Evolutionary conservation across 2,329 filamentous ascomycete genomes (phyloP), one percentile per base, ranked within the genome.

Genomic region (Fusarium sp.): DNA sequence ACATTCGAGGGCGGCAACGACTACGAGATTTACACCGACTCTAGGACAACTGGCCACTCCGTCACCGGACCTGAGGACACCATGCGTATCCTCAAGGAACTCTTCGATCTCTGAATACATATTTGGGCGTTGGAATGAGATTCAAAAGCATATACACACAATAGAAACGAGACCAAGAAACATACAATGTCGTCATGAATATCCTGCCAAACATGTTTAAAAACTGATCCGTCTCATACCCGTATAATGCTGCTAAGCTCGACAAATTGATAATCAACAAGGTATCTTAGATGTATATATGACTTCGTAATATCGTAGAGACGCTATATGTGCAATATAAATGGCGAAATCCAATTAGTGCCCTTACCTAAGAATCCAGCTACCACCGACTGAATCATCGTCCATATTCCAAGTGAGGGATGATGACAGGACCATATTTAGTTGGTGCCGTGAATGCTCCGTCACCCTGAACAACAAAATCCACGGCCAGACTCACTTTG

Each of bases 401-500:
- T 26, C 93, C 93, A 84, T 91, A 92, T 81, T 95, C 93, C 71
- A 95, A 83, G 82, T 92, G 95, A 42, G 96, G 96, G 75, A 99
- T 91, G 82, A 98, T 95, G 22, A 99, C 96, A 16, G 96, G 96
- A 0, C 96, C 96, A 81, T 97, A 99, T 85, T 99, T 99, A 75
- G 96, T 95, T 53, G 96, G 94, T 73, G 89, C 88, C 42, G 90
- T 92, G 81, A 92, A 95, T 2, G 90, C 89, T 2, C 93, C 93
- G 76, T 98, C 95, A 3, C 93, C 95, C 83, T 99, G 96, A 28
- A 99, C 95, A 82, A 99, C 94, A 81, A 98, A 99, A 82, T 99
- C 96, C 5, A 97, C 93, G 3, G 95, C 96, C 48, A 99, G 84
- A 82, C 94, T 97, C 77, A 99, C 81, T 84, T 91, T 93, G 62